Evolutionary conservation across 108 stramenopile species (phyloP), one percentile per base, ranked within the genome.

Genomic region (Parietichytrium sp.): DNA sequence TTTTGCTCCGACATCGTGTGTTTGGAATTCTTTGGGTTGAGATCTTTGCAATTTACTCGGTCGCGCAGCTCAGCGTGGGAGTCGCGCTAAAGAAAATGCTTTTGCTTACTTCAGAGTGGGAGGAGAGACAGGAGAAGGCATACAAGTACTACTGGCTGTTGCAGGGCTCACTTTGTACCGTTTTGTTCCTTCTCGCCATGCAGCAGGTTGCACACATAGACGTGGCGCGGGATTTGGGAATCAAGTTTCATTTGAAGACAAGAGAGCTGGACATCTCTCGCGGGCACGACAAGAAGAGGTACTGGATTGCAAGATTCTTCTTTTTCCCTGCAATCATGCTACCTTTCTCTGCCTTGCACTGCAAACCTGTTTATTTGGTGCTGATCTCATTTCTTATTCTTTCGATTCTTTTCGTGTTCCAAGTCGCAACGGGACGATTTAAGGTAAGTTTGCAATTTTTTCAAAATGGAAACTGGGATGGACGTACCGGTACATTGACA

Each of bases 61-160:
- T 33, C 42, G 61, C 61, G 42, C 61, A 45, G 20, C 38, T 72
- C 10, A 42, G 38, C 15, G 36, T 33, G 38, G 61, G 61, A 10
- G 61, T 72, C 12, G 61, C 61, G 10, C 42, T 72, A 20, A 72
- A 72, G 45, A 72, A 72, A 20, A 10, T 45, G 42, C 61, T 72
- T 27, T 72, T 45, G 1, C 33, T 72, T 7, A 3, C 16, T 25
- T 33, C 10, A 13, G 61, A 72, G 23, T 36, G 23, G 15, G 2
- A 47, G 33, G 61, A 72, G 20, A 42, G 38, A 7, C 20, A 72
- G 61, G 36, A 72, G 10, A 42, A 72, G 61, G 61, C 61, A 10
- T 23, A 72, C 33, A 72, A 72, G 61, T 72, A 72, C 61, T 72
- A 45, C 3, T 72, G 29, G 29, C 45, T 72, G 2, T 25, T 72